Evolutionary conservation across 2,329 filamentous ascomycete species (phyloP), one percentile per base, ranked within the genome.

Genomic region (Exophiala spinifera): DNA sequence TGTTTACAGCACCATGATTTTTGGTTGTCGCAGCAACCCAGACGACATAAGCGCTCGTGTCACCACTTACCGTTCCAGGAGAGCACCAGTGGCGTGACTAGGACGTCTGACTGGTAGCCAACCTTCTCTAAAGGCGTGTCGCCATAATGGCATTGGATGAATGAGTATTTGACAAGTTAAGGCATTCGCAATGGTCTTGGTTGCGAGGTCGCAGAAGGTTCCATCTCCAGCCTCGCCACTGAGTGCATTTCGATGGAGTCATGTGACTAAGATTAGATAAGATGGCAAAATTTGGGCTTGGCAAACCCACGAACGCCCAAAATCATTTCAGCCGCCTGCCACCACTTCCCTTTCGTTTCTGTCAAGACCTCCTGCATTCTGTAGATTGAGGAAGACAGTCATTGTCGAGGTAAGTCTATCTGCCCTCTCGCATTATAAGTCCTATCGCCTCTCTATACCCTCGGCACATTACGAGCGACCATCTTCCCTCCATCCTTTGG

Each of bases 311-410:
- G 28, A 31, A 31, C 23, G 28, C 3, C 28, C 4, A 31, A 31
- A 31, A 31, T 31, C 8, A 31, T 10, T 31, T 31, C 28, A 31
- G 28, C 28, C 28, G 7, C 28, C 28, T 31, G 28, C 28, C 28
- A 31, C 28, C 28, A 31, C 28, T 31, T 31, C 28, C 28, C 10
- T 10, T 31, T 31, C 28, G 28, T 31, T 31, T 31, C 28, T 40
- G 23, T 25, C 40, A 45, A 59, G 52, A 46, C 33, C 49, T 55
- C 49, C 46, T 49, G 56, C 45, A 53, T 54, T 47, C 47, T 67
- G 69, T 76, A 78, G 78, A 79, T 80, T 81, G 75, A 82, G 79
- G 79, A 81, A 79, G 78, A 81, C 79, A 81, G 48, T 73, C 65
- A 58, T 76, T 81, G 79, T 81, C 77, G 75, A 82, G 79, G 79